Conservation (phyloP, 1,139 yeast species). For the Saccharomyces pastorianus region DNA sequence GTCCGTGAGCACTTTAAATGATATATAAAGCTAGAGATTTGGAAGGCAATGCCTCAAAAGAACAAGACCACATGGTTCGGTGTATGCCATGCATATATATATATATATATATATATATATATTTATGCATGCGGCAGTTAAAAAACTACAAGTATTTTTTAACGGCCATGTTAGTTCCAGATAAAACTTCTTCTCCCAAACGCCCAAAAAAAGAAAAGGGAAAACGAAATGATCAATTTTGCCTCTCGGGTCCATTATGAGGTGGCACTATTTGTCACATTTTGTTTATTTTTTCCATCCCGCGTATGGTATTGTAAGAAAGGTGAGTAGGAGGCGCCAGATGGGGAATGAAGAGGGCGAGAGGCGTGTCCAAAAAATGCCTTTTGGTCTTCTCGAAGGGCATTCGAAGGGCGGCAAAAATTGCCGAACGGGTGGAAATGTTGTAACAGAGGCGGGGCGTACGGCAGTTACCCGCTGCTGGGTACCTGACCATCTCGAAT, state of each 20-base stretch:
- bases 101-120: background rate
- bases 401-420: background rate
- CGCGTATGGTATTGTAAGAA: background rate
- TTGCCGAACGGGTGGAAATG: background rate
- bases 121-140: background rate
- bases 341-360: background rate
- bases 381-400: background rate
- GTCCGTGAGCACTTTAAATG: background rate
- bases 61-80: background rate
- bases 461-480: too few species aligned
- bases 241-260: background rate
- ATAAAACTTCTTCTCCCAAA: background rate
- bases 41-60: background rate
- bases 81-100: background rate
- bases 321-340: background rate
- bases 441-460: too few species aligned
- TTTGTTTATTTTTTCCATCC: background rate
- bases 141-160: background rate
- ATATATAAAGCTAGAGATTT: background rate
- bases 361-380: background rate
- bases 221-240: background rate
- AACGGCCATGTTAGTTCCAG: background rate
- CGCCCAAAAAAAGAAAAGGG: background rate
- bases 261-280: background rate
- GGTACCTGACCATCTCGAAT: too few species aligned